These are phyloP conservation scores for Cryptococcus neoformans DNA, from an alignment of 1,284 basidiomycete genomes.

Conservation along the genomic window DNA sequence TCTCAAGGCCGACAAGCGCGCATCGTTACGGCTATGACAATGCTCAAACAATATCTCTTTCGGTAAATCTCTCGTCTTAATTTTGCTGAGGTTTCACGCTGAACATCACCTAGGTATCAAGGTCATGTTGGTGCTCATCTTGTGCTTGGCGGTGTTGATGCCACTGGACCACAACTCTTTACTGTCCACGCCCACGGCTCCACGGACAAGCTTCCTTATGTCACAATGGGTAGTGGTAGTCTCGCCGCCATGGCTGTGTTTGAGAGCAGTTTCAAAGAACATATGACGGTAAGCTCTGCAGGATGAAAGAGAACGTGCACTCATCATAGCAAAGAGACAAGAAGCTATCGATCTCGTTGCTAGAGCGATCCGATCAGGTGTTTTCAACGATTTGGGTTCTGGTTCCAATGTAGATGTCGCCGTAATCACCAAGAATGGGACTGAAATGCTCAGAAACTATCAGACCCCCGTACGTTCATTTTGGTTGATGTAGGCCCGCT, in stretches of 20 bases:
- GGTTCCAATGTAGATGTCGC: conserved; percentile 98
- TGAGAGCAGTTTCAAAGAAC: conserved; percentile 78
- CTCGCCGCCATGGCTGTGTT: conserved; percentile 99
- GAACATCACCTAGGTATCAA: conserved; percentile 64
- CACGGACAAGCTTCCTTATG: conserved; percentile 97
- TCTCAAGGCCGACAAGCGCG: conserved; percentile 81
- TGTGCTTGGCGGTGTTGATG: conserved; percentile 94
- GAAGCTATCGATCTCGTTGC: conserved; percentile 83
- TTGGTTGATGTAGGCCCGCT: too few species aligned
- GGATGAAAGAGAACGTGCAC: neutral
- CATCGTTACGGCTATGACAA: conserved; percentile 97
- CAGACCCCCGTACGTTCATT: conserved; percentile 63
- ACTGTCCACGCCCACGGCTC: conserved; percentile 96
- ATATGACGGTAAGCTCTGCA: conserved; percentile 64
- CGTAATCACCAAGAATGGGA: conserved; percentile 78
- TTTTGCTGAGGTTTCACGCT: neutral
- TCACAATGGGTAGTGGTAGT: conserved; percentile 97
- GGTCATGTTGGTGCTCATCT: conserved; percentile 94
- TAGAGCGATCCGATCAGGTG: conserved; percentile 87
- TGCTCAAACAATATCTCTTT: conserved; percentile 88
- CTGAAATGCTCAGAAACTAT: conserved; percentile 87
- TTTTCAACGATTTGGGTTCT: conserved; percentile 98
- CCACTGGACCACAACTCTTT: conserved; percentile 90
- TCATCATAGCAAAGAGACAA: conserved; percentile 58
- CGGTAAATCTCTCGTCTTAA: conserved; percentile 52